Base-by-base conservation (phyloP, 495 filamentous ascomycete species). In the Aspergillus incahuasiensis region DNA sequence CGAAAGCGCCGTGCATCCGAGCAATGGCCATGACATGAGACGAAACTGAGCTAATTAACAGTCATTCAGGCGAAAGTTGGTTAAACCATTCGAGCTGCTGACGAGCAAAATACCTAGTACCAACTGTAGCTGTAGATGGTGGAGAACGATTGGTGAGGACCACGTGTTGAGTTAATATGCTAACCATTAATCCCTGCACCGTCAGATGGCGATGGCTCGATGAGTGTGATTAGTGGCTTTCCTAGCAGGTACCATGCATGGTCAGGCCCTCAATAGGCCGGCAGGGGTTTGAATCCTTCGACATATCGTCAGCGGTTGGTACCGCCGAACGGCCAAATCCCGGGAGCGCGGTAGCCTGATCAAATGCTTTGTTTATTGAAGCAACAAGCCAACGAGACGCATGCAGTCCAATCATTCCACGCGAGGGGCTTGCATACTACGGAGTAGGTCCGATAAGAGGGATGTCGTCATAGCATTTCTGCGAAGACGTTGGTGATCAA, bases 231-330 rank as follows among this genome's bases (percentile, higher is more conserved):
- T n/a, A 25, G 32, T 22, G 22, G 24, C 24, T 12, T 46, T 25
- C 43, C 43, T 46, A 48, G 46, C 25, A 34, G 46, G 46, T 35
- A 48, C 46, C 46, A 40, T 50, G 48, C 32, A 15, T 50, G 12
- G 20, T 15, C 12, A 48, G 25, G n/a, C 25, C 28, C 46, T 32
- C 28, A 15, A 24, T 24, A 40, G 18, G 6, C 18, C 40, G 48
- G 6, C 32, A 2, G 13, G 48, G 48, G 30, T 28, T 50, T 5
- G 32, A 21, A 52, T 52, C 49, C 49, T 52, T 52, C 49, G 11
- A 52, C n/a, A 43, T 43, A 12, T 19, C 22, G 39, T 19, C 38
- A 32, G 38, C 49, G 49, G 49, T 13, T 52, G 38, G 21, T 30
- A 20, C 49, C 34, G 49, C 49, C 6, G 39, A 6, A 32, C 18